Conservation (phyloP, 73 alveolate genomes). For the Halteria grandinella region DNA sequence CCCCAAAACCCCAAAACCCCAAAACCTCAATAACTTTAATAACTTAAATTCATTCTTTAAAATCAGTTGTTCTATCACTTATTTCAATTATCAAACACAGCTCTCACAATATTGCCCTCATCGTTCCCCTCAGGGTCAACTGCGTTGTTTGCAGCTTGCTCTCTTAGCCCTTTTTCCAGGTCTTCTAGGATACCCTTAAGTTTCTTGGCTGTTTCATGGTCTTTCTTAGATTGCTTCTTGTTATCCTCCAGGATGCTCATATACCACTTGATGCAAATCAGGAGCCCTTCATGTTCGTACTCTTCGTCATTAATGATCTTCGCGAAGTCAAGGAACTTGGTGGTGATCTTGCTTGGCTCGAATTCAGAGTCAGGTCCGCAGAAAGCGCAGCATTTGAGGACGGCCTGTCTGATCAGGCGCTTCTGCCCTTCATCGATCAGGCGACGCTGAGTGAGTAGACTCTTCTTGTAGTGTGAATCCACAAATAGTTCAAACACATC, state of each 20-base stretch:
- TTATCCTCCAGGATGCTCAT: constrained; percentile 7
- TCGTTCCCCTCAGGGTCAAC: no score
- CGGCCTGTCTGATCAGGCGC: constrained; percentile 2
- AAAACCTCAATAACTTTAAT: no score
- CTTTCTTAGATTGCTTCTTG: not conserved
- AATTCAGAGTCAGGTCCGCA: constrained; percentile 50
- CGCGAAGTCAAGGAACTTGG: constrained; percentile 23
- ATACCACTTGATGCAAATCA: constrained; percentile 42
- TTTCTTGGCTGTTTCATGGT: not conserved
- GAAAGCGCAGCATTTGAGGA: constrained; percentile 18
- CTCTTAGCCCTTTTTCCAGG: not conserved
- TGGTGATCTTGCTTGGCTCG: not conserved
- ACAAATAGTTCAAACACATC: constrained; percentile 24
- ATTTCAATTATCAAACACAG: no score
- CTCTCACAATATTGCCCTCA: no score
- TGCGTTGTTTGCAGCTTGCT: no score
- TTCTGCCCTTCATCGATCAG: constrained; percentile 21
- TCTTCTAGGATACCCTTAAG: not conserved
- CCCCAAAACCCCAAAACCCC: no score
- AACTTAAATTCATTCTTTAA: no score
- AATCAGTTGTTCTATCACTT: no score
- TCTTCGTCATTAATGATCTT: constrained; percentile 28
- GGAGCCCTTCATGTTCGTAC: constrained; percentile 26
- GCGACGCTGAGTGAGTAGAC: not conserved
- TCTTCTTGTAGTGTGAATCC: constrained; percentile 19